Evolutionary conservation across 495 filamentous ascomycete genomes (phyloP), one percentile per base, ranked within the genome.

Genomic region (Oidiodendron maius): DNA sequence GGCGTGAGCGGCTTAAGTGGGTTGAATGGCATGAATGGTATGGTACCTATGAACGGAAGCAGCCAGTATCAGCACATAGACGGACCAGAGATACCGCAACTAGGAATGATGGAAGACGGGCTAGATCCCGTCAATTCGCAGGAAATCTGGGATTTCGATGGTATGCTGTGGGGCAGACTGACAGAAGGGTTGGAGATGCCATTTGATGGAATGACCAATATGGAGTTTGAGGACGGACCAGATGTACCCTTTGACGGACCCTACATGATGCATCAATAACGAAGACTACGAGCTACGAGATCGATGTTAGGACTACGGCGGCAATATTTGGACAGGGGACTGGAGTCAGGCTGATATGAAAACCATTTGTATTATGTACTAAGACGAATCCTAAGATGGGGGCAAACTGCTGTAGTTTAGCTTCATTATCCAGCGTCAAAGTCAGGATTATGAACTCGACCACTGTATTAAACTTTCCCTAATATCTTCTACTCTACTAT

Each of bases 101-200:
- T 52, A 2, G 73, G 73, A 56, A 69, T 72, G 13, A 64, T 72
- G 41, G 74, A 71, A 43, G 58, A 73, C 13, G 74, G 69, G 51
- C 71, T 77, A 65, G 70, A 74, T 51, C 63, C 77, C 57, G 59
- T 77, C 16, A 72, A 77, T 53, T 70, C 76, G 54, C 71, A 74
- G 42, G 69, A 71, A 17, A 61, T 77, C 9, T 79, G 75, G 75
- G 73, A 79, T 55, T 59, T 79, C 1, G 75, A 79, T 53, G 75
- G 58, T 6, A 61, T 61, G 58, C 25, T 61, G 1, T 61, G 58
- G 58, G 47, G 54, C 3, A 53, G 54, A 30, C 23, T 61, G 16
- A 54, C 58, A 4, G 58, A 61, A 32, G 58, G 54, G 3, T 26
- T 61, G 18, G 58, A 61, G 16, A 55, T 61, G 54, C 58, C 58